Conservation (phyloP, 306 rosid genomes). For the Boehmeria nivea region DNA sequence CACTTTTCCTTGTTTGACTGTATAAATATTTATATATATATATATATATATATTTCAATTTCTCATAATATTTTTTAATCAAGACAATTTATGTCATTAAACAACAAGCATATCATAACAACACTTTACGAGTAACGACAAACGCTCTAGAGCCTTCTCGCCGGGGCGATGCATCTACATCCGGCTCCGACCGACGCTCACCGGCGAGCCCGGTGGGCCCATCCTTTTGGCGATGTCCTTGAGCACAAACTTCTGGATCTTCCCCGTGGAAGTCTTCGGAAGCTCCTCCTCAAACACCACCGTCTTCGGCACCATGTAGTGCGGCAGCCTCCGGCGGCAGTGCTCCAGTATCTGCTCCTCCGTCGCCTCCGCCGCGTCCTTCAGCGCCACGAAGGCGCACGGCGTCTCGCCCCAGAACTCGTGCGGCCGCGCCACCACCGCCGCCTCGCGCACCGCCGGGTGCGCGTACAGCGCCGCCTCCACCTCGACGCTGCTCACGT, state of each 20-base stretch:
- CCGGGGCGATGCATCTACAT: neutral
- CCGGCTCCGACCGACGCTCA: neutral
- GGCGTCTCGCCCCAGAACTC: slow-evolving; percentile 10
- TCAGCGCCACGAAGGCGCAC: neutral
- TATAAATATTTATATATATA: no score
- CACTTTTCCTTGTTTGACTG: no score
- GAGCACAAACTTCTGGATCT: slow-evolving; percentile 3
- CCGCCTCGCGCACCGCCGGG: neutral
- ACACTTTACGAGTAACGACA: no score
- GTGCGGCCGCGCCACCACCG: slow-evolving; percentile 2
- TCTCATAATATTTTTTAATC: no score
- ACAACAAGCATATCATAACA: no score
- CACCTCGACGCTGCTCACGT: slow-evolving; percentile 11
- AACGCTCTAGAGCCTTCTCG: no score
- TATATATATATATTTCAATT: no score
- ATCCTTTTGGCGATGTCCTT: neutral
- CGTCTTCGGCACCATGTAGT: slow-evolving; percentile 7
- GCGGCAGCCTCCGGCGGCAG: slow-evolving; percentile 1
- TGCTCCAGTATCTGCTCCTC: neutral
- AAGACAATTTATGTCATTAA: no score
- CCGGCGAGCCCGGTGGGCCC: neutral
- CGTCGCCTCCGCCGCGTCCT: neutral
- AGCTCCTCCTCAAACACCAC: slow-evolving; percentile 1
- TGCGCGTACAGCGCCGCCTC: slow-evolving; percentile 1
- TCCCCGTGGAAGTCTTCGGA: slow-evolving; percentile 5